Percentiles rank a stretch among this genome's conserved stretches.
phyloP scores from a whole-genome alignment of 2,329 filamentous ascomycete species.

The Sporothrix protearum region DNA sequence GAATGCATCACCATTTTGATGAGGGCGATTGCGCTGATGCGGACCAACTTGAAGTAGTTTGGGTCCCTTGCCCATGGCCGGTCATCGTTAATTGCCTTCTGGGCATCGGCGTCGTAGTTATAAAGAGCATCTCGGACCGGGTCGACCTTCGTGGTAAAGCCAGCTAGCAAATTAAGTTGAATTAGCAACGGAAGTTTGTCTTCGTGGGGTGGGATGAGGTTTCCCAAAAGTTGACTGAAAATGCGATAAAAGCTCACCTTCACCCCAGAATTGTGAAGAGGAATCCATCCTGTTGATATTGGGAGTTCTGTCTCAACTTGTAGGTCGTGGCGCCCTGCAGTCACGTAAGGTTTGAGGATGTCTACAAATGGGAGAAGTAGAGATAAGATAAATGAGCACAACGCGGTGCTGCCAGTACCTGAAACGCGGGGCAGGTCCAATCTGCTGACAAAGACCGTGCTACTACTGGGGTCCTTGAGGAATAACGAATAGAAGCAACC shows the following conservation, averaged over 20 bases:
- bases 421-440: not conserved
- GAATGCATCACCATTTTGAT: conserved; percentile 99
- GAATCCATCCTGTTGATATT: conserved; percentile 44
- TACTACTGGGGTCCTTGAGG: not conserved
- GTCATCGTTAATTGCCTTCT: conserved; percentile 61
- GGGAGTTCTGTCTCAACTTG: not conserved
- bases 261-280: conserved; percentile 55
- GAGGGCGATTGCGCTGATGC: conserved; percentile 88
- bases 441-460: not conserved
- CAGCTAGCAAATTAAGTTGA: conserved; percentile 43
- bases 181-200: not conserved
- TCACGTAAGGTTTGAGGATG: not conserved
- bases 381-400: conserved; percentile 11
- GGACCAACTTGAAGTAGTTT: conserved; percentile 87
- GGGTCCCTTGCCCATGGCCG: conserved; percentile 76
- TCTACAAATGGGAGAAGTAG: not conserved
- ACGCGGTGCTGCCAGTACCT: not conserved
- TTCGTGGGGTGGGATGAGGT: not conserved
- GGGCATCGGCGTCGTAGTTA: conserved; percentile 66
- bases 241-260: conserved; percentile 39
- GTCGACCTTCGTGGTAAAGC: conserved; percentile 88
- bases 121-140: conserved; percentile 87
- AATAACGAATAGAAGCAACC: no score
- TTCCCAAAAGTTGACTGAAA: not conserved
- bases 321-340: not conserved